Percentiles rank a stretch among this genome's conserved stretches.
Conservation (phyloP, 805 yeast genomes). For the Lachancea mirantina region DNA sequence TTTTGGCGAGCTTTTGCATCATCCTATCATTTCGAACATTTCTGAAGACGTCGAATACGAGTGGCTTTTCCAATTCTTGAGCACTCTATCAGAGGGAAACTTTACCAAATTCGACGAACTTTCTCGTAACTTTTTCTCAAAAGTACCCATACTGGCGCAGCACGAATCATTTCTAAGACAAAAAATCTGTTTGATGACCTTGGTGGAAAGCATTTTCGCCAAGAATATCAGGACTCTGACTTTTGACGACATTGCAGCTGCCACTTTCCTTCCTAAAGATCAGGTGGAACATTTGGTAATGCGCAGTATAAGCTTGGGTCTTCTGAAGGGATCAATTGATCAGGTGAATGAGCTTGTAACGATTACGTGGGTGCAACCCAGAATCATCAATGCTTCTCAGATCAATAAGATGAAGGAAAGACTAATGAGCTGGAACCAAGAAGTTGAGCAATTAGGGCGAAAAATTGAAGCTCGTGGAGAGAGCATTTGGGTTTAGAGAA, state of each 20-base stretch:
- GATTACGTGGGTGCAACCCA: slow-evolving; percentile 93
- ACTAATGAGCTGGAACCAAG: slow-evolving; percentile 68
- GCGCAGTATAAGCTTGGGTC: slow-evolving; percentile 79
- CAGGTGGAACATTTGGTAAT: slow-evolving; percentile 86
- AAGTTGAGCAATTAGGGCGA: slow-evolving; percentile 57
- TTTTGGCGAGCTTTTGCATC: slow-evolving; percentile 90
- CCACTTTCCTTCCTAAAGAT: slow-evolving; percentile 52
- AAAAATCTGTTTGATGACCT: slow-evolving; percentile 86
- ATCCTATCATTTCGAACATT: slow-evolving; percentile 63
- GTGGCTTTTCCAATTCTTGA: slow-evolving; percentile 69
- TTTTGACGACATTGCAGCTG: slow-evolving; percentile 65
- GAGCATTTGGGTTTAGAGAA: slow-evolving; percentile 53
- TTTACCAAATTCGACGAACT: slow-evolving; percentile 55
- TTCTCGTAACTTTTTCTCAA: slow-evolving; percentile 34
- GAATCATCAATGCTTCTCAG: slow-evolving; percentile 79
- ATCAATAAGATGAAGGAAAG: slow-evolving; percentile 67
- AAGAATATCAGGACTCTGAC: slow-evolving; percentile 66
- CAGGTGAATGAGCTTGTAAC: slow-evolving; percentile 74
- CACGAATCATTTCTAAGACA: slow-evolving; percentile 69
- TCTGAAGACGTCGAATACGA: slow-evolving; percentile 40
- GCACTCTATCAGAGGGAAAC: slow-evolving; percentile 72
- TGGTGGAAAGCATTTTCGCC: slow-evolving; percentile 81
- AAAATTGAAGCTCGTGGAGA: slow-evolving; percentile 57
- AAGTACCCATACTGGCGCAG: slow-evolving; percentile 49
- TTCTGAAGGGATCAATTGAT: slow-evolving; percentile 85